Evolutionary conservation across 2,329 filamentous ascomycete genomes (phyloP).

Genomic region (Dendrostoma leiphaemia): DNA sequence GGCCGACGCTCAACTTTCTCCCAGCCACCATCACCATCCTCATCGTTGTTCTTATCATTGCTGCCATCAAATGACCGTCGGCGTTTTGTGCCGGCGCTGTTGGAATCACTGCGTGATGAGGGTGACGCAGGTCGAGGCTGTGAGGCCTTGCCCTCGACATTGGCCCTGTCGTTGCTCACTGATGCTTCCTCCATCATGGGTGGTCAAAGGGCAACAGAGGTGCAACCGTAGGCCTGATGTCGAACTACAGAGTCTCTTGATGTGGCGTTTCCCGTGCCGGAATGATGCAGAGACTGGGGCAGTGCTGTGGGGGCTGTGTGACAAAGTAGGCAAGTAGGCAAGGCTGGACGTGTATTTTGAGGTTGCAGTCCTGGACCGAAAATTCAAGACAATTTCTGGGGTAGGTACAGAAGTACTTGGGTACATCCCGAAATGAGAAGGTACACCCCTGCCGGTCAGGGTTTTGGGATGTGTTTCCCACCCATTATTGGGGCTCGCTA

Average conservation of each 20-base stretch:
- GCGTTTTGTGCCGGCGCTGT: constrained; percentile 13
- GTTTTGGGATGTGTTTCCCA: too few species aligned
- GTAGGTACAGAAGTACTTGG: too few species aligned
- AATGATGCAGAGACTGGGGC: neutral
- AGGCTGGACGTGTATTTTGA: too few species aligned
- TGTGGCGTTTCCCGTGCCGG: neutral
- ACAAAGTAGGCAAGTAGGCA: too few species aligned
- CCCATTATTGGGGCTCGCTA: too few species aligned
- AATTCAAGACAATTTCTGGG: too few species aligned
- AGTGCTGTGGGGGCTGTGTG: neutral
- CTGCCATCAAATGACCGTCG: constrained; percentile 12
- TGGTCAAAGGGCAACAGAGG: too few species aligned
- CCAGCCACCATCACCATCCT: constrained; percentile 45
- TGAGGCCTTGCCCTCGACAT: neutral
- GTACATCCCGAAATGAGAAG: too few species aligned
- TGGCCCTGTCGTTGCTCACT: neutral
- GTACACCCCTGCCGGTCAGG: too few species aligned
- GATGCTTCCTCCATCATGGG: neutral
- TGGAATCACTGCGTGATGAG: constrained; percentile 14
- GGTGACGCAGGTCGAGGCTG: neutral
- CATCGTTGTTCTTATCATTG: constrained; percentile 29
- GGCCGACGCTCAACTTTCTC: constrained; percentile 47
- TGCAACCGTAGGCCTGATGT: too few species aligned
- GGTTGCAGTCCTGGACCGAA: neutral
- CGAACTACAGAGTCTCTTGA: neutral